Base-by-base conservation (phyloP, 768 basidiomycete genomes). In the Holtermanniella nyarrowii region DNA sequence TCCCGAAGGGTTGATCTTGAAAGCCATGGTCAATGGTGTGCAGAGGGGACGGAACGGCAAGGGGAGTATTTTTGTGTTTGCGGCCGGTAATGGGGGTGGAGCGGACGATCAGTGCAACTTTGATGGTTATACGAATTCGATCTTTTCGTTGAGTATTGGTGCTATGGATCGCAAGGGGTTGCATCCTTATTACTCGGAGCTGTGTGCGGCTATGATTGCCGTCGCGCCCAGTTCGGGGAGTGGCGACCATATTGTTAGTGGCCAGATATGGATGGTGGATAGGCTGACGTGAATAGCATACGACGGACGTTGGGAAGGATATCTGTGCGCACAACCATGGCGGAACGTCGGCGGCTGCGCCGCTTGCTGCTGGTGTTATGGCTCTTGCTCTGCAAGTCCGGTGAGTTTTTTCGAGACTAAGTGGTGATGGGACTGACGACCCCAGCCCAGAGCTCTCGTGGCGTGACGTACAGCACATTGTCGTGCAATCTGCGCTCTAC, bases 61-160 rank as follows among this genome's bases (percentile, higher is more conserved):
- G 65, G 95, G 95, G 0, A 88, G 86, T 26, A 77, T 99, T 55
- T 97, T 86, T 59, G 95, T 99, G 23, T 99, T 97, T 65, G 95
- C 95, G 3, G 90, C 88, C 49, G 95, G 95, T 0, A 99, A 99
- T 66, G 95, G 95, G 5, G 95, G 88, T 25, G 79, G 78, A 5
- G 78, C 79, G 49, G 88, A 85, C 16, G 95, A 99, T 66, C 93
- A 97, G 70, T 99, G 95, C 76, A 99, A 99, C 70, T 97, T 99
- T 65, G 93, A 97, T 60, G 95, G 95, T 5, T 99, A 99, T 70
- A 99, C 95, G 12, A 99, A 99, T 68, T 88, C 85, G 63, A 91
- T 97, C 53, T 96, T 88, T 73, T 88, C 86, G 5, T 82, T 99
- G 41, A 99, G 95, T 0, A 88, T 99, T 24, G 83, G 89, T n/a